A percentile compares a stretch with the other conserved stretches of the same genome.
Evolutionary conservation across 768 basidiomycete species (phyloP).

Genomic region (Tricholoma sp.): DNA sequence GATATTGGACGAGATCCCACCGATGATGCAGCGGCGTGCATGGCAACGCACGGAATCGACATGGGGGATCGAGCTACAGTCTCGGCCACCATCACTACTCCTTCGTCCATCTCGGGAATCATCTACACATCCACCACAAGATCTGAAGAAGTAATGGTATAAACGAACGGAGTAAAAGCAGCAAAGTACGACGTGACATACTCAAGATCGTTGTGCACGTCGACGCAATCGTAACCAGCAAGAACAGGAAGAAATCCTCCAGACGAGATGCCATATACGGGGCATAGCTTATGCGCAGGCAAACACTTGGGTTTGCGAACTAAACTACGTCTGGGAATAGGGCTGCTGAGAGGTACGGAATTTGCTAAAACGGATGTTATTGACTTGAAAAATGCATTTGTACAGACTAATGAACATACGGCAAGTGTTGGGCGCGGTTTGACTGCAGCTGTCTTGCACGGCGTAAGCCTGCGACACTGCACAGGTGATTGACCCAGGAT

Average conservation of each 20-base stretch:
- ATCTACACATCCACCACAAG: constrained; percentile 26
- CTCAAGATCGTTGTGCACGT: constrained; percentile 22
- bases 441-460: constrained; percentile 11
- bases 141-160: constrained; percentile 7
- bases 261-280: constrained; percentile 14
- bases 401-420: constrained; percentile 12
- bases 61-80: constrained; percentile 40
- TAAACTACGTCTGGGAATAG: constrained; percentile 1
- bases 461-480: constrained; percentile 14
- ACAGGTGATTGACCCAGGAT: constrained; percentile 19
- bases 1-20: constrained; percentile 19
- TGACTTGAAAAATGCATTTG: no score
- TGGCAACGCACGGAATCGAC: constrained; percentile 34
- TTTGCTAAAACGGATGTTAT: no score
- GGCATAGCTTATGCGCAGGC: constrained; percentile 20
- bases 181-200: constrained; percentile 5
- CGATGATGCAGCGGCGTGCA: constrained; percentile 30
- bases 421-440: constrained; percentile 13
- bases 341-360: constrained; percentile 7
- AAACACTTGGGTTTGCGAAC: constrained; percentile 15
- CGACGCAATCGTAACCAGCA: constrained; percentile 19
- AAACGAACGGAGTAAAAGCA: neutral
- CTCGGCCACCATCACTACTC: constrained; percentile 29
- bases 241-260: constrained; percentile 5
- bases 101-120: constrained; percentile 9